phyloP scores from a whole-genome alignment of 2,329 filamentous ascomycete genomes.

The Pseudogymnoascus sp. region DNA sequence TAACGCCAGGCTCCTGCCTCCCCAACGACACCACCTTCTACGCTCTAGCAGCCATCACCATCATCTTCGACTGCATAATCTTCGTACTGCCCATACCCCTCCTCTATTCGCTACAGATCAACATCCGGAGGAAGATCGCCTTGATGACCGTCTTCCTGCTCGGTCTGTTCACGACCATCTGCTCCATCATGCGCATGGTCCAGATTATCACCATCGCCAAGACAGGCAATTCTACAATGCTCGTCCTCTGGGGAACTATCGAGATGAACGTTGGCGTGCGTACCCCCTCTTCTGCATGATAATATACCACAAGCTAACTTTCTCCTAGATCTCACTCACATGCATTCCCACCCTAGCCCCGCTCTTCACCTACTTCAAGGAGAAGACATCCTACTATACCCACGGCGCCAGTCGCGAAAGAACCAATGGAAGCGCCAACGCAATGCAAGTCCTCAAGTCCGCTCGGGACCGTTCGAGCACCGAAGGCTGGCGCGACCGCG shows the following conservation, averaged over 20 bases:
- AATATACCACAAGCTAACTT: neutral
- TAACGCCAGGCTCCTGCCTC: constrained; percentile 28
- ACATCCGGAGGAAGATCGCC: constrained; percentile 29
- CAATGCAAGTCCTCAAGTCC: neutral
- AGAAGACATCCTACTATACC: constrained; percentile 11
- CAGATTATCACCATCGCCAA: constrained; percentile 46
- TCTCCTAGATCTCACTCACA: constrained; percentile 16
- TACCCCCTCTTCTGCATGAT: neutral
- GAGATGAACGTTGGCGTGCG: constrained; percentile 51
- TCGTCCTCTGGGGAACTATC: constrained; percentile 50
- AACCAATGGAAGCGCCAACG: neutral
- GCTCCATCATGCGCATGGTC: constrained; percentile 44
- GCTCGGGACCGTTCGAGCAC: neutral
- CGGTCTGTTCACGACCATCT: constrained; percentile 48
- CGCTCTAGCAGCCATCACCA: constrained; percentile 29
- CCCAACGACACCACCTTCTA: constrained; percentile 31
- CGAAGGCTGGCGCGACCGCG: constrained; percentile 8
- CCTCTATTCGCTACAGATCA: constrained; percentile 30
- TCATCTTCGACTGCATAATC: constrained; percentile 31
- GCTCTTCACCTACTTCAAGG: constrained; percentile 13
- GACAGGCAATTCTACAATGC: constrained; percentile 49
- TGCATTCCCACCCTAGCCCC: constrained; percentile 16
- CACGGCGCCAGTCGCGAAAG: neutral
- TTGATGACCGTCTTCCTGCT: constrained; percentile 39
- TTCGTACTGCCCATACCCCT: constrained; percentile 32